Conservation (phyloP, 129 eudicot species). For the Artemisia annua region DNA sequence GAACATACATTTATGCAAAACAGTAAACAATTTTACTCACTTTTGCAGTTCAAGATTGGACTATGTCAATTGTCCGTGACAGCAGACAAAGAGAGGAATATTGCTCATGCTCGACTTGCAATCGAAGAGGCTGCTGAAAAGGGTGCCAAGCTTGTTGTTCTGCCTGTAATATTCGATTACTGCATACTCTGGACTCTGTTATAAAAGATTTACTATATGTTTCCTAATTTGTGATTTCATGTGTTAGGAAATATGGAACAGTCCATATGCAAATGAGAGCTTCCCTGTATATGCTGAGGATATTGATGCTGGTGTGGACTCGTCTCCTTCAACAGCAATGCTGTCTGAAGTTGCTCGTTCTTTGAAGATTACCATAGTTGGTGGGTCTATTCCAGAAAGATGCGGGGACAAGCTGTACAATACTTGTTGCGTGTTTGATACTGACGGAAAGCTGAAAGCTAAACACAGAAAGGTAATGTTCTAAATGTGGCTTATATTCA, state of each 20-base stretch:
- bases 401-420: constrained; percentile 76
- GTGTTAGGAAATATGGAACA: constrained; percentile 92
- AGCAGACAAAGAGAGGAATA: constrained; percentile 81
- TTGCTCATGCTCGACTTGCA: constrained; percentile 66
- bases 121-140: constrained; percentile 81
- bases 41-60: constrained; percentile 82
- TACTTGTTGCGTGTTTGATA: constrained; percentile 83
- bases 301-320: constrained; percentile 77
- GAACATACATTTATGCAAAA: background rate
- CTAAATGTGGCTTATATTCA: background rate
- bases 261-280: constrained; percentile 95
- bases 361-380: constrained; percentile 77
- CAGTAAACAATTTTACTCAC: background rate
- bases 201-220: background rate
- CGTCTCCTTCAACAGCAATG: constrained; percentile 94
- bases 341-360: constrained; percentile 81
- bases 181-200: background rate
- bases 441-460: constrained; percentile 74
- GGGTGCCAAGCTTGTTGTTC: constrained; percentile 87
- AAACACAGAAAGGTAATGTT: constrained; percentile 88
- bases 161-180: constrained; percentile 57
- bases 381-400: constrained; percentile 95
- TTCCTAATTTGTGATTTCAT: constrained; percentile 9
- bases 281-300: constrained; percentile 92
- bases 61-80: constrained; percentile 88